Conservation (phyloP, 306 rosid species). For the Senna tora region DNA sequence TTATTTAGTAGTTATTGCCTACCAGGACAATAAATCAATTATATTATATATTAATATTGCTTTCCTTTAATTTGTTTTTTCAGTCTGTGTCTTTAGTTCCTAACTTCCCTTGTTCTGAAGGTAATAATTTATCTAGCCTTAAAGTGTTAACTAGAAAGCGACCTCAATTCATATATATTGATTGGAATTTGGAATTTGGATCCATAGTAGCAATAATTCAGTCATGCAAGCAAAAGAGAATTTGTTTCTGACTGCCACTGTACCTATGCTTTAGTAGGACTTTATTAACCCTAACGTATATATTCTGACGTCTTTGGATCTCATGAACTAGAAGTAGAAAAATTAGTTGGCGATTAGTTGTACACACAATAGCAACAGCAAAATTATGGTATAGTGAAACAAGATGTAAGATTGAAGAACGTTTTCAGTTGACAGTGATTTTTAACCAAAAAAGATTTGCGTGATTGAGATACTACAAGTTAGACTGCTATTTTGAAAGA, state of each 20-base stretch:
- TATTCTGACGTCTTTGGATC: too few species aligned
- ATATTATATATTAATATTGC: too few species aligned
- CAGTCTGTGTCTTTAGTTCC: too few species aligned
- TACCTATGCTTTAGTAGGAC: too few species aligned
- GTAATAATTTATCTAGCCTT: background rate
- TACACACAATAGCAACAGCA: background rate
- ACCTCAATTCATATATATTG: background rate
- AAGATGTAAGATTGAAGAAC: slow-evolving; percentile 33
- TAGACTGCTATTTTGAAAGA: slow-evolving; percentile 54
- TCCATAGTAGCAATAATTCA: background rate
- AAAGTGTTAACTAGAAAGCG: background rate
- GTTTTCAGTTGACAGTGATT: slow-evolving; percentile 41
- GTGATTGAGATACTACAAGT: slow-evolving; percentile 58
- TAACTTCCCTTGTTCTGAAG: background rate
- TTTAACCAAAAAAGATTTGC: slow-evolving; percentile 45
- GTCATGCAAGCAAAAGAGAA: background rate
- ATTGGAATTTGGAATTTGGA: too few species aligned
- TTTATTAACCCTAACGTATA: too few species aligned
- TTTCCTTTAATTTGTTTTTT: background rate
- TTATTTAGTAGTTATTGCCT: background rate
- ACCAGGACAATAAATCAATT: slow-evolving; percentile 3
- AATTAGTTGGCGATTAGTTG: background rate
- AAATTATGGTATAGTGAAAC: background rate
- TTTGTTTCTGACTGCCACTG: background rate
- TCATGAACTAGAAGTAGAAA: too few species aligned